Base-by-base conservation (phyloP, 495 filamentous ascomycete genomes). In the Trichoderma orchidacearum region DNA sequence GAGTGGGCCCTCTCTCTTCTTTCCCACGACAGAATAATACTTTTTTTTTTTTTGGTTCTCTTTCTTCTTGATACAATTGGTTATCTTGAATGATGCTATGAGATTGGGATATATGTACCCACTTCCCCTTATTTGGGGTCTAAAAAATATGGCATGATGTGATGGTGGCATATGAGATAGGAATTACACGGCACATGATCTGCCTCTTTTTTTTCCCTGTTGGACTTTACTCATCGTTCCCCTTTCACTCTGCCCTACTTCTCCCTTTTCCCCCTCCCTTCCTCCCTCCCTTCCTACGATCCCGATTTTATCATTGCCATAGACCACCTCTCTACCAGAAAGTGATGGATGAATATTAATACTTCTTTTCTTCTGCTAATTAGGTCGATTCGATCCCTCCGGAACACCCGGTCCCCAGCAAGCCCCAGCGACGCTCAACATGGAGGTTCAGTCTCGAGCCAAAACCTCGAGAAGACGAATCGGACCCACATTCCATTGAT, bases 1-100 rank as follows among this genome's bases (percentile, higher is more conserved):
- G 41, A 48, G 41, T 48, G 41, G 41, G 41, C 41, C 41, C 41
- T 48, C 21, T 27, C 61, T 61, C 51, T 61, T 54, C 60, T 59
- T 41, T 52, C 30, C 51, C 53, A 30, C 30, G 54, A 59, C 50
- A 48, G 23, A 55, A 45, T 15, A 21, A 45, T 48, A 34, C 36
- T 51, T 55, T 58, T 30, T 58, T 53, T 30, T 62, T 13, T 27
- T 25, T 48, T 25, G 11, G 6, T 17, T 2, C 41, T 48, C 17
- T 11, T 2, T 15, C 13, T 48, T 48, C 21, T 28, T 41, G 27
- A 23, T 56, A 56, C 30, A 18, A 30, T 51, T 51, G 54, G 54
- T 30, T 56, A 23, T 48, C 32, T 29, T 51, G 36, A 48, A 48
- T 27, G 41, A 48, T 48, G 41, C 41, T 48, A 18, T 27, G 21